Base-by-base conservation (phyloP, 768 basidiomycete genomes). In the Tricholoma matsutake region DNA sequence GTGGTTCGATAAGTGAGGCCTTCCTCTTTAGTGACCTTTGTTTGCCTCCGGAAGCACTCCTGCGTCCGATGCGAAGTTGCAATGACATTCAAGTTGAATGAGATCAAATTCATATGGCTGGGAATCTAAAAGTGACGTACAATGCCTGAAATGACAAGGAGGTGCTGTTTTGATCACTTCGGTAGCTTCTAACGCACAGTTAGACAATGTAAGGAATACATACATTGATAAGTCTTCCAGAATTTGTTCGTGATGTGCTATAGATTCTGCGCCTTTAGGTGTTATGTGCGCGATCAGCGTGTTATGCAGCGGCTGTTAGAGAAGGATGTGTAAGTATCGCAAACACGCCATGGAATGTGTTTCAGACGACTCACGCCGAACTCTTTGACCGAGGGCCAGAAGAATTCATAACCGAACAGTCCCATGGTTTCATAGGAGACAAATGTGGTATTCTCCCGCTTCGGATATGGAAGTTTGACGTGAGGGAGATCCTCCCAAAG, bases 401-500 rank as follows among this genome's bases (percentile, higher is more conserved):
- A 55, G 35, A 68, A 73, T 34, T 61, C 63, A 52, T 68, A 71
- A 45, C 68, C 66, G 10, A 76, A 77, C 37, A 71, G 66, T 29
- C 45, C 41, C n/a, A 4, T 18, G 18, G 18, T 37, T 22, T 56
- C 35, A 31, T 54, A 14, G 10, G 69, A 72, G 13, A 75, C 63
- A 32, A 79, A 67, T 10, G 53, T 58, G 22, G 75, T 70, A 43
- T 77, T 78, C 2, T 63, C 68, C 29, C 58, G 62, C 65, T 78
- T 80, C 0, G 79, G 79, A 47, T 72, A 72, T 0, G 79, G 76
- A 8, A 80, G 60, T 57, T 74, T 77, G n/a, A 82, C 66, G 1
- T 56, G 56, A 6, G 59, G 25, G 45, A 81, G 63, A 56, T 82
- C 80, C 29, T 70, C 61, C 18, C 67, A 66, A 49, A 81, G 60